Evolutionary conservation across 179 eudicot species (phyloP), one percentile per base, ranked within the genome.

Genomic region (Actinidia arguta): DNA sequence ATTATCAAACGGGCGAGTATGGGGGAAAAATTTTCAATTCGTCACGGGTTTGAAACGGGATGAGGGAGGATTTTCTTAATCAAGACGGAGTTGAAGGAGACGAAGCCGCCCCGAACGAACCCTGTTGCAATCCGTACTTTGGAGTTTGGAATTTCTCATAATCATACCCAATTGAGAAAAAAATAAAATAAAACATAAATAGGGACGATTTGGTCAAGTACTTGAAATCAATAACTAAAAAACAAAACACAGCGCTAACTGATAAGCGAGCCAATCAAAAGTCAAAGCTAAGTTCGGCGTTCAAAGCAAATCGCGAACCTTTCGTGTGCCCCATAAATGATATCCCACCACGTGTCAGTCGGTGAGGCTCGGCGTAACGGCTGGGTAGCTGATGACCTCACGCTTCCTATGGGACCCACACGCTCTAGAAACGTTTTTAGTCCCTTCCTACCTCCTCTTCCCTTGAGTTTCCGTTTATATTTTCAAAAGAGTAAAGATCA

Each of bases 211-310:
- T 25, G 68, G 70, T 31, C 11, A 4, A n/a, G 8, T 16, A 18
- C 13, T 18, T 70, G 22, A n/a, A 47, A 50, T 31, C 55, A 22
- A 52, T 50, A 52, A 31, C 36, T 31, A 31, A 31, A 31, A 31
- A 31, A 31, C 36, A 31, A 31, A 31, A 31, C 20, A 8, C 50
- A 63, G 47, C 47, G 48, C 16, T 4, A 24, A 50, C 22, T 18
- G 73, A 42, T 42, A 36, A 54, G 54, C 76, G 31, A 56, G 61
- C 71, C 78, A 46, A 72, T 46, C 25, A 44, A 27, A 61, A 72
- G 85, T 83, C 85, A 83, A 84, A 80, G 47, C 52, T 22, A 73
- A 54, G 80, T 74, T 79, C 80, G 83, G 83, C 83, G 80, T 83
- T 79, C 85, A 83, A 78, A 83, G 82, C 73, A 61, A 2, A n/a